Conservation (phyloP, 2,329 filamentous ascomycete species). For the Ophiostoma populinum region DNA sequence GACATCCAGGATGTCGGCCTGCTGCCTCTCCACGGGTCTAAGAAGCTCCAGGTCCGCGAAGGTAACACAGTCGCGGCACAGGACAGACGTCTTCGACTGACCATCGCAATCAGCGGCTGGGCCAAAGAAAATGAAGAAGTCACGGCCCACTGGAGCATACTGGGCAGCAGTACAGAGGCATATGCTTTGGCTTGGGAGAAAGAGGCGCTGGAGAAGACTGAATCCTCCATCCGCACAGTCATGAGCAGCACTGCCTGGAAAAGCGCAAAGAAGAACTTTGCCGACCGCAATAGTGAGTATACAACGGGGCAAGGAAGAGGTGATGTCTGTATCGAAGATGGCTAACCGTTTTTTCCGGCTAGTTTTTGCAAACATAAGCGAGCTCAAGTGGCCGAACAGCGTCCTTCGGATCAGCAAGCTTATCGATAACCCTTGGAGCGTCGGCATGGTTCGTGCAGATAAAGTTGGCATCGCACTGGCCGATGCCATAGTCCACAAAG, state of each 20-base stretch:
- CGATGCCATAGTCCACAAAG: constrained; percentile 64
- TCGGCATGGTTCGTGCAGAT: constrained; percentile 59
- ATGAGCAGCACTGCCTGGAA: constrained; percentile 70
- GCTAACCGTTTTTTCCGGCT: not conserved
- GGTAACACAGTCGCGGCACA: constrained; percentile 33
- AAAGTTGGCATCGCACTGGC: constrained; percentile 57
- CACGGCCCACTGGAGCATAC: constrained; percentile 58
- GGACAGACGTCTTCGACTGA: constrained; percentile 58
- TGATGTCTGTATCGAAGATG: not conserved
- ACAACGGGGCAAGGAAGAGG: too few species aligned
- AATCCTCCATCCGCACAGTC: constrained; percentile 58
- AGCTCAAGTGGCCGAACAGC: constrained; percentile 35
- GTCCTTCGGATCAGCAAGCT: constrained; percentile 54
- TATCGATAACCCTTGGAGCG: constrained; percentile 66
- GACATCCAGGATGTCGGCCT: constrained; percentile 85
- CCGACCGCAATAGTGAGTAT: constrained; percentile 29
- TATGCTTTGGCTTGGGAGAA: constrained; percentile 78
- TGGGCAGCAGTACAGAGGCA: constrained; percentile 57
- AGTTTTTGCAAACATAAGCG: constrained; percentile 2
- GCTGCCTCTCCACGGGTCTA: constrained; percentile 46
- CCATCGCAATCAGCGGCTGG: constrained; percentile 72
- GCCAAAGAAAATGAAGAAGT: constrained; percentile 54
- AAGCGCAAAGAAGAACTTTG: constrained; percentile 38
- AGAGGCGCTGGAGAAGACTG: constrained; percentile 59
- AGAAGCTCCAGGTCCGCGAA: constrained; percentile 26